Conservation (phyloP, 352 stramenopile species). For the Phytophthora colocasiae region DNA sequence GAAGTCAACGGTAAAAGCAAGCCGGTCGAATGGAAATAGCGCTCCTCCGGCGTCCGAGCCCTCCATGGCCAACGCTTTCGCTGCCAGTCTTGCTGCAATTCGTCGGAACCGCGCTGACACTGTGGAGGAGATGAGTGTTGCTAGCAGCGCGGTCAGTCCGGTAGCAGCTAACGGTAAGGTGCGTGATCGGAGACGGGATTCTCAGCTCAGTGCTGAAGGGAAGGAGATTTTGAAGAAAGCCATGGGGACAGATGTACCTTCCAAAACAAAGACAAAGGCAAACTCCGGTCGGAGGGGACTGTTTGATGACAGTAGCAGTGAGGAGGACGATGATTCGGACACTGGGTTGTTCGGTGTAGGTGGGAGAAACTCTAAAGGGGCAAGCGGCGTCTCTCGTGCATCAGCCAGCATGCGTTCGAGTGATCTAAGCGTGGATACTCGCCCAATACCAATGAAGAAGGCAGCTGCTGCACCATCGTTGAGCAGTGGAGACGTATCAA, state of each 20-base stretch:
- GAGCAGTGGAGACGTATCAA: conserved; percentile 40
- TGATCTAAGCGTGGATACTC: conserved; percentile 26
- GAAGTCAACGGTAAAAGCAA: conserved; percentile 32
- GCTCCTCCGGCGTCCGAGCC: conserved; percentile 28
- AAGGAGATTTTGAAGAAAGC: conserved; percentile 81
- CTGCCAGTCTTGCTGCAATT: conserved; percentile 77
- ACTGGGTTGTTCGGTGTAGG: conserved; percentile 54
- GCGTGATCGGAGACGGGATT: conserved; percentile 70
- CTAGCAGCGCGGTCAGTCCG: conserved; percentile 24
- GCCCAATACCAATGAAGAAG: conserved; percentile 21
- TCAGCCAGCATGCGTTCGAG: conserved; percentile 29
- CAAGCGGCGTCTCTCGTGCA: conserved; percentile 8
- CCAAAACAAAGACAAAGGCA: conserved; percentile 33
- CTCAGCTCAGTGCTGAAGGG: conserved; percentile 76
- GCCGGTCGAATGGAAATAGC: conserved; percentile 23
- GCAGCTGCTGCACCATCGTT: conserved; percentile 3
- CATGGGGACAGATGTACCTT: conserved; percentile 31
- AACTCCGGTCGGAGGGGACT: conserved; percentile 63
- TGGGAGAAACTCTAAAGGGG: conserved; percentile 32
- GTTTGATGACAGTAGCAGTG: conserved; percentile 84
- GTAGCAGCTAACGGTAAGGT: conserved; percentile 29
- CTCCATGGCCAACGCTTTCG: conserved; percentile 72
- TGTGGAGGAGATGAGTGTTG: conserved; percentile 51
- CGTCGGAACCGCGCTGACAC: conserved; percentile 72
- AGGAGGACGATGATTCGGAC: conserved; percentile 57